Percentiles rank a stretch among this genome's conserved stretches.
Conservation (phyloP, 2,329 filamentous ascomycete species). For the Alternaria sp. region DNA sequence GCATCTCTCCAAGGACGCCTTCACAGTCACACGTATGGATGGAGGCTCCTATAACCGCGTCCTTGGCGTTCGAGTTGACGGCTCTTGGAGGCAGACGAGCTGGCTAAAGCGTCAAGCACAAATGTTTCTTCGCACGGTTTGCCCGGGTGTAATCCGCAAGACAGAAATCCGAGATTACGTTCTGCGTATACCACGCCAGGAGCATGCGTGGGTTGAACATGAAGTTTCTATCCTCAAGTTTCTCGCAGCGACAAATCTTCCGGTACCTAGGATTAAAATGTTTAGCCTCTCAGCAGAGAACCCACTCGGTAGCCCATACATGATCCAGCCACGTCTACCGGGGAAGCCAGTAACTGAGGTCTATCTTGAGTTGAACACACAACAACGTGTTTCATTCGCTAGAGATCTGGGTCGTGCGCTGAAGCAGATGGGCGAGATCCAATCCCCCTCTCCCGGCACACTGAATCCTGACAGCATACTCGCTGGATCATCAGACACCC, state of each 20-base stretch:
- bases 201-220: background rate
- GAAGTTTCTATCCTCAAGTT: background rate
- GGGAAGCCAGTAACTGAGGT: background rate
- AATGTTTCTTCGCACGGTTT: background rate
- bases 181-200: background rate
- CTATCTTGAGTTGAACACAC: fast-evolving
- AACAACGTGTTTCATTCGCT: background rate
- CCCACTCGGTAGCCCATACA: background rate
- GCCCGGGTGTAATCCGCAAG: background rate
- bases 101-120: background rate
- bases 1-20: background rate
- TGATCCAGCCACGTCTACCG: background rate
- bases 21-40: background rate
- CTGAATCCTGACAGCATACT: background rate
- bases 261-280: background rate
- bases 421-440: background rate
- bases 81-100: fast-evolving
- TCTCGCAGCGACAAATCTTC: background rate
- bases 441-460: background rate
- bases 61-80: fast-evolving
- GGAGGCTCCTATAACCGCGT: background rate
- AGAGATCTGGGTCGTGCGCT: background rate
- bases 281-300: background rate
- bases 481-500: background rate
- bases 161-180: background rate